phyloP scores from a whole-genome alignment of 2,329 filamentous ascomycete genomes.

The Xenoacremonium recifei region DNA sequence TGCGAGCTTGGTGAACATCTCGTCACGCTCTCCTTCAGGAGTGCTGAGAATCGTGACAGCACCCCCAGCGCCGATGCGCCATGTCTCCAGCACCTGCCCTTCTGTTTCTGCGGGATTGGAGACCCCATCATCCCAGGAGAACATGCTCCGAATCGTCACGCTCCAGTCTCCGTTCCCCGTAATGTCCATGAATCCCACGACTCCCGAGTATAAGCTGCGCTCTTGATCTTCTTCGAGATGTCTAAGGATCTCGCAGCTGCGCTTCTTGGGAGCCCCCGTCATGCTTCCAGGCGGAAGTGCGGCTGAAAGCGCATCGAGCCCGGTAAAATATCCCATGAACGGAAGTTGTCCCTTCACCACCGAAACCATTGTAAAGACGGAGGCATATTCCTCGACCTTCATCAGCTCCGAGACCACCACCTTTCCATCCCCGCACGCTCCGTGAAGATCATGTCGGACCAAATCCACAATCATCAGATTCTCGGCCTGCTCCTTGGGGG shows the following conservation, averaged over 20 bases:
- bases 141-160: constrained; percentile 83
- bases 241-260: constrained; percentile 80
- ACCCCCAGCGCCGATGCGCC: constrained; percentile 86
- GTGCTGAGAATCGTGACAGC: constrained; percentile 86
- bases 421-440: constrained; percentile 72
- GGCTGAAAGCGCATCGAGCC: constrained; percentile 72
- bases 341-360: constrained; percentile 72
- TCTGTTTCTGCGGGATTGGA: constrained; percentile 27
- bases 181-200: constrained; percentile 86
- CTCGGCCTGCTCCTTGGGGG: constrained; percentile 89
- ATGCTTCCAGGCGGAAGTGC: constrained; percentile 89
- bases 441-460: constrained; percentile 89
- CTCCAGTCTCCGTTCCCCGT: constrained; percentile 86
- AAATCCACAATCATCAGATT: constrained; percentile 98
- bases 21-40: constrained; percentile 77
- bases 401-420: constrained; percentile 78
- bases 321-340: constrained; percentile 43
- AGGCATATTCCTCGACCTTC: constrained; percentile 86
- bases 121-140: constrained; percentile 65
- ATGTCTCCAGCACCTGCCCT: constrained; percentile 52
- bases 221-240: constrained; percentile 61
- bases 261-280: constrained; percentile 94
- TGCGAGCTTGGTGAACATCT: constrained; percentile 79
- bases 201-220: constrained; percentile 81
- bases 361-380: constrained; percentile 88